Conservation (phyloP, 2,329 filamentous ascomycete species). For the Microdochium nivale region DNA sequence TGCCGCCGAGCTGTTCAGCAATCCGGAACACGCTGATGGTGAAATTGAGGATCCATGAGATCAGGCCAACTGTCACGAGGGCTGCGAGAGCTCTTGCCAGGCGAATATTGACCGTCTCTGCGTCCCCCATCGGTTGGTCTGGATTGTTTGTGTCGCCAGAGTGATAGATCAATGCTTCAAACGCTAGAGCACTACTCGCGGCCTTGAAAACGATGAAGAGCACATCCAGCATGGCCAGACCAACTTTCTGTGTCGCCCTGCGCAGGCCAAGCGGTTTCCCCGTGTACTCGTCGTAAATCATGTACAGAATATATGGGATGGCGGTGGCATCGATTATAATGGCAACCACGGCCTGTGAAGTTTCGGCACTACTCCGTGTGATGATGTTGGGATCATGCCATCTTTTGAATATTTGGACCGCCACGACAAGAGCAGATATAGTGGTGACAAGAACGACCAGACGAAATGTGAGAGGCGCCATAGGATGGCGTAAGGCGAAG, state of each 20-base stretch:
- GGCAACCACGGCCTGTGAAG: slow-evolving; percentile 76
- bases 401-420: slow-evolving; percentile 62
- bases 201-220: slow-evolving; percentile 98
- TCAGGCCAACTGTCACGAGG: slow-evolving; percentile 70
- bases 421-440: slow-evolving; percentile 69
- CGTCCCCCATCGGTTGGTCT: slow-evolving; percentile 20
- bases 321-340: slow-evolving; percentile 84
- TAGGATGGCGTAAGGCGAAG: slow-evolving; percentile 67
- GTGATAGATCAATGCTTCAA: slow-evolving; percentile 66
- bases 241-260: slow-evolving; percentile 74
- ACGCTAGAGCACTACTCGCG: slow-evolving; percentile 83
- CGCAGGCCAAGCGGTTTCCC: slow-evolving; percentile 86
- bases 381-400: slow-evolving; percentile 28
- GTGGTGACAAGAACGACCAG: slow-evolving; percentile 78
- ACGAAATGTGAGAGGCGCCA: slow-evolving; percentile 79
- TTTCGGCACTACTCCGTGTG: slow-evolving; percentile 40
- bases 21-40: slow-evolving; percentile 72
- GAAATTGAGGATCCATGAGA: slow-evolving; percentile 89
- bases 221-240: slow-evolving; percentile 82
- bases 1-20: slow-evolving; percentile 51
- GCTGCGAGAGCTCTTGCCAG: slow-evolving; percentile 61
- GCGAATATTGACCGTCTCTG: slow-evolving; percentile 50
- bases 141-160: slow-evolving; percentile 20
- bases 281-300: slow-evolving; percentile 94
- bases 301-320: slow-evolving; percentile 83